Evolutionary conservation across 305 asterid species (phyloP).

Genomic region (Fraxinus xanthoxyloides): DNA sequence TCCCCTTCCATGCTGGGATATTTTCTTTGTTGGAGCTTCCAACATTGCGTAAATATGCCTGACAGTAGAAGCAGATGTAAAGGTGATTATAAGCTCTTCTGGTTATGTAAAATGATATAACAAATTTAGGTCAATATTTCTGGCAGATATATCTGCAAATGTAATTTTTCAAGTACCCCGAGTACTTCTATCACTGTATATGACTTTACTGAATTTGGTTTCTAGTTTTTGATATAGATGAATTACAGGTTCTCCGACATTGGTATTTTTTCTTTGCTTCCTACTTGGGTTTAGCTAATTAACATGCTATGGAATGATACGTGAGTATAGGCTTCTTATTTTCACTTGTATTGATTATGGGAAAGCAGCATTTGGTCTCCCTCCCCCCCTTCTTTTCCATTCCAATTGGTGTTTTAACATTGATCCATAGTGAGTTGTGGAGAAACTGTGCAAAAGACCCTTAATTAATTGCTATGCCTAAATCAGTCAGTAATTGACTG

Average conservation of each 20-base stretch:
- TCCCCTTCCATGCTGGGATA: constrained; percentile 7
- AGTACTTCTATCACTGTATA: not conserved
- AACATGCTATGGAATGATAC: not conserved
- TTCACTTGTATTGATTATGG: not conserved
- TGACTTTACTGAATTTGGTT: not conserved
- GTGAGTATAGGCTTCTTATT: not conserved
- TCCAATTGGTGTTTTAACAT: not conserved
- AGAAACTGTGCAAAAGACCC: not conserved
- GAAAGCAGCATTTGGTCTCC: not conserved
- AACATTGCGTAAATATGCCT: constrained; percentile 35
- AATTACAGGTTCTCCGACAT: not conserved
- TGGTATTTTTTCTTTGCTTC: no score
- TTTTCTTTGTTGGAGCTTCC: constrained; percentile 27
- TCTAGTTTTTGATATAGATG: not conserved
- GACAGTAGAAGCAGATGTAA: constrained; percentile 29
- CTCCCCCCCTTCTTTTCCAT: not conserved
- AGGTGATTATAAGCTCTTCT: not conserved
- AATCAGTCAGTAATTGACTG: no score
- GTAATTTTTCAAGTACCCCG: not conserved
- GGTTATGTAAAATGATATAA: constrained; percentile 19
- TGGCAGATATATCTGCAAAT: not conserved
- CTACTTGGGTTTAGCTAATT: not conserved
- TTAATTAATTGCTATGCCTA: not conserved
- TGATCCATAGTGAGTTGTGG: not conserved
- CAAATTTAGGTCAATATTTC: constrained; percentile 17